These are phyloP conservation scores for Aurantiochytrium sp. DNA, from an alignment of 108 stramenopile species.

Conservation along the genomic window DNA sequence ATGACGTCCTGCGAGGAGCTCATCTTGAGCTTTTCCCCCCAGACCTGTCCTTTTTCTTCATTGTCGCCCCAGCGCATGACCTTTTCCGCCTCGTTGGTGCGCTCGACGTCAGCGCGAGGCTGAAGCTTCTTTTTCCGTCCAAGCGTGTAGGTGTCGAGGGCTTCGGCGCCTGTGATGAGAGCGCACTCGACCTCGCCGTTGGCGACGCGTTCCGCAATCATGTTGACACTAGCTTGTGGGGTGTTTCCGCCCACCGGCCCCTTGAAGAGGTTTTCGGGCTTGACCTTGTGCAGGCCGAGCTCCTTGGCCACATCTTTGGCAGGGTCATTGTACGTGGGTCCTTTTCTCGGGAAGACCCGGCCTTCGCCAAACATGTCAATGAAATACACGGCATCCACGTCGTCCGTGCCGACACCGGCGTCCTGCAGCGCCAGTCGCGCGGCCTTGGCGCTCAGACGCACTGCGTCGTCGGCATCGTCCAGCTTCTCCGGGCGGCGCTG, in stretches of 20 bases:
- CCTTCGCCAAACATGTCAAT: slow-evolving; percentile 7
- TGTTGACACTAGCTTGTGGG: neutral
- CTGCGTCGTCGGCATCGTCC: neutral
- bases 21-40: neutral
- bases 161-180: neutral
- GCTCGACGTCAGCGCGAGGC: neutral
- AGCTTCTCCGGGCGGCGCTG: neutral
- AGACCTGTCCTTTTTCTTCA: neutral
- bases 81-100: neutral
- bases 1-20: neutral
- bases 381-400: neutral
- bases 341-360: neutral
- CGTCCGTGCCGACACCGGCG: neutral
- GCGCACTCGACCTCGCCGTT: neutral
- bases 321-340: neutral
- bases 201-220: neutral
- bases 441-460: neutral
- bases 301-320: neutral
- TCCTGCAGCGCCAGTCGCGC: neutral
- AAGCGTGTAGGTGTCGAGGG: neutral
- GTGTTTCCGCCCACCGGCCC: neutral
- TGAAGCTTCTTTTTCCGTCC: neutral
- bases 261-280: neutral
- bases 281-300: neutral
- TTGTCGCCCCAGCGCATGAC: neutral